Evolutionary conservation across 352 stramenopile genomes (phyloP), one percentile per base, ranked within the genome.

Genomic region (Phytophthora multivora): DNA sequence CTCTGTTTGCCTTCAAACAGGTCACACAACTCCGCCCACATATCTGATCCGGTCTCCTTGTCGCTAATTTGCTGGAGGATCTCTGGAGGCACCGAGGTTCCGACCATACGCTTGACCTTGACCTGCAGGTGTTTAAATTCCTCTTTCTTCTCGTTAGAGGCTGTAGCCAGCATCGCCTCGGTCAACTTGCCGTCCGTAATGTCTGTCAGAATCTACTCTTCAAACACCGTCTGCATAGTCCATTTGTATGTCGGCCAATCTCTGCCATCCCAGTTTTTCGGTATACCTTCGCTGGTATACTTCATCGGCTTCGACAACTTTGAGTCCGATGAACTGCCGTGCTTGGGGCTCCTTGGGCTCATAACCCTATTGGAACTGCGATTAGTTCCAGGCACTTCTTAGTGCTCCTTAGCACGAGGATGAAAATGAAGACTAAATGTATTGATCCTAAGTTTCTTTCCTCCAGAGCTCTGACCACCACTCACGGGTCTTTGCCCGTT

Each of bases 341-440:
- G 21, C 21, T 23, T 23, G 21, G 21, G 21, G 21, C 21, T 23
- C 21, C 4, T 23, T 23, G 21, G 21, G 21, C 21, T 23, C 21
- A 23, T 23, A 23, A 23, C 21, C 21, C 0, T 23, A 23, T 23
- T 2, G 21, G 21, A 23, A 23, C 21, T 23, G 2, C 21, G 21
- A 23, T 23, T 4, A 10, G 40, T 45, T 35, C 4, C 40, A 23
- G 30, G 30, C 30, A 36, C 30, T 36, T 36, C 30, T 36, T n/a
- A 36, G 30, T 36, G 30, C 28, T 45, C 40, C n/a, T 10, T 3
- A 36, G 30, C 30, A 36, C 30, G 30, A 13, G 3, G 15, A 25
- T 31, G 10, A 46, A 55, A 26, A 36, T 47, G 35, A 38, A 55
- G 48, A 55, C 48, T 55, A 10, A 55, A 25, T 46, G 31, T 23